Evolutionary conservation across 805 yeast species (phyloP).

Genomic region (Barnettozyma botsteinii): DNA sequence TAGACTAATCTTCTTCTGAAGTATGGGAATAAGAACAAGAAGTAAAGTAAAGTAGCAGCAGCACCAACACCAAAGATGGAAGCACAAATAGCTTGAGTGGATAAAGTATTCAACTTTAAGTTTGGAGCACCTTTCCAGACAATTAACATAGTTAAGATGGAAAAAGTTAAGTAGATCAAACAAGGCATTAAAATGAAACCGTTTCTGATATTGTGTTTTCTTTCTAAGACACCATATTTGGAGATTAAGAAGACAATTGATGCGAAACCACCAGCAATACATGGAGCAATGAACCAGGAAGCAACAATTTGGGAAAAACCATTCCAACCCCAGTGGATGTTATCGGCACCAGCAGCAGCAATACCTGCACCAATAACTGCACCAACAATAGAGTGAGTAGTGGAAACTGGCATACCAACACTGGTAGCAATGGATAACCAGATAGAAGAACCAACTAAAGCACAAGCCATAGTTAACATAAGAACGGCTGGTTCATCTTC

Average conservation of each 20-base stretch:
- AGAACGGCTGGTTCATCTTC: conserved; percentile 58
- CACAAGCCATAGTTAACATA: conserved; percentile 71
- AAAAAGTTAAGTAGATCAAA: conserved; percentile 53
- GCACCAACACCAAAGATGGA: conserved; percentile 62
- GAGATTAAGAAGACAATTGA: conserved; percentile 51
- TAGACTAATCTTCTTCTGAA: conserved; percentile 53
- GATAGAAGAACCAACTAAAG: conserved; percentile 63
- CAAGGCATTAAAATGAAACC: conserved; percentile 55
- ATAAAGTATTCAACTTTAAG: conserved; percentile 48
- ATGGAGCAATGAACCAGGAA: conserved; percentile 77
- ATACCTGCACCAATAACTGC: conserved; percentile 70
- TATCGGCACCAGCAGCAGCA: conserved; percentile 60
- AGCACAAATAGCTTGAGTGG: conserved; percentile 47
- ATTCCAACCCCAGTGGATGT: conserved; percentile 69
- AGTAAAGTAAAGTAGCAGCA: conserved; percentile 46
- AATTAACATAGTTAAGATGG: conserved; percentile 67
- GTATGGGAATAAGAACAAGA: conserved; percentile 53
- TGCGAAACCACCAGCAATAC: conserved; percentile 60
- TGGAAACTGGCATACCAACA: conserved; percentile 73
- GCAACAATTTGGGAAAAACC: conserved; percentile 72
- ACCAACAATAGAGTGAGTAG: conserved; percentile 76
- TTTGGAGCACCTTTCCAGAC: conserved; percentile 80
- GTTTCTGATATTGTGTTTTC: conserved; percentile 46
- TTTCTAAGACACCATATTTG: conserved; percentile 57
- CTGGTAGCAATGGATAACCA: conserved; percentile 67